Evolutionary conservation across 129 eudicot genomes (phyloP).

Genomic region (Flaveria bidentis): DNA sequence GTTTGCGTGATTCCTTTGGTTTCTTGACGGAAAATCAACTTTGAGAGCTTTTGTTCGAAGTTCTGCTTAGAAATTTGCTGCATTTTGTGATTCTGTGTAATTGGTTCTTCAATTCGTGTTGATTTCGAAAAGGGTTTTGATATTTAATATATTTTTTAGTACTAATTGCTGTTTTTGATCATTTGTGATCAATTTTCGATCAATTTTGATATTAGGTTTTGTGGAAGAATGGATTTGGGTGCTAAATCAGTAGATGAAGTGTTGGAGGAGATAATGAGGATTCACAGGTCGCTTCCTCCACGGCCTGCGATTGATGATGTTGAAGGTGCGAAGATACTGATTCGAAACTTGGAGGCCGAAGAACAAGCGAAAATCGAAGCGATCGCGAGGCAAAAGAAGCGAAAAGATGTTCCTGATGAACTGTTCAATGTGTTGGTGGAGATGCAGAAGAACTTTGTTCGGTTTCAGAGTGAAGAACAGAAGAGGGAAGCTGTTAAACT

Average conservation of each 20-base stretch:
- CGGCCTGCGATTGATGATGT: slow-evolving; percentile 85
- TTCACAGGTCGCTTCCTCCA: slow-evolving; percentile 65
- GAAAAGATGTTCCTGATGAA: slow-evolving; percentile 62
- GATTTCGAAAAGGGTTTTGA: background rate
- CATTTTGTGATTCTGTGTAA: slow-evolving; percentile 17
- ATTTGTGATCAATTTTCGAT: background rate
- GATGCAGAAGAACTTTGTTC: slow-evolving; percentile 61
- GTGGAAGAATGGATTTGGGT: slow-evolving; percentile 47
- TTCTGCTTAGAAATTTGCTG: slow-evolving; percentile 6
- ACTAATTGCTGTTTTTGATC: background rate
- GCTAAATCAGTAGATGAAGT: slow-evolving; percentile 63
- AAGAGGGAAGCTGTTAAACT: slow-evolving; percentile 62
- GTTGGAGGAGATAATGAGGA: slow-evolving; percentile 74
- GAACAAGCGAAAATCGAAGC: slow-evolving; percentile 59
- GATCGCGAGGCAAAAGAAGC: slow-evolving; percentile 52
- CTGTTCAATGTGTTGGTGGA: slow-evolving; percentile 56
- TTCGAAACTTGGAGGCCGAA: slow-evolving; percentile 64
- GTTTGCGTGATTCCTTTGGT: slow-evolving; percentile 22
- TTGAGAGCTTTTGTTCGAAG: background rate
- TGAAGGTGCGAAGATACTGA: slow-evolving; percentile 65
- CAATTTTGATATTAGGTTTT: slow-evolving; percentile 13
- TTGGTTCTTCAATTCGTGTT: background rate
- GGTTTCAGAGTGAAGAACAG: slow-evolving; percentile 68
- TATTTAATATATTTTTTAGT: background rate
- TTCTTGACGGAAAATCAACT: background rate